These are phyloP conservation scores for Yueomyces sp. DNA, from an alignment of 805 yeast species.

Conservation along the genomic window DNA sequence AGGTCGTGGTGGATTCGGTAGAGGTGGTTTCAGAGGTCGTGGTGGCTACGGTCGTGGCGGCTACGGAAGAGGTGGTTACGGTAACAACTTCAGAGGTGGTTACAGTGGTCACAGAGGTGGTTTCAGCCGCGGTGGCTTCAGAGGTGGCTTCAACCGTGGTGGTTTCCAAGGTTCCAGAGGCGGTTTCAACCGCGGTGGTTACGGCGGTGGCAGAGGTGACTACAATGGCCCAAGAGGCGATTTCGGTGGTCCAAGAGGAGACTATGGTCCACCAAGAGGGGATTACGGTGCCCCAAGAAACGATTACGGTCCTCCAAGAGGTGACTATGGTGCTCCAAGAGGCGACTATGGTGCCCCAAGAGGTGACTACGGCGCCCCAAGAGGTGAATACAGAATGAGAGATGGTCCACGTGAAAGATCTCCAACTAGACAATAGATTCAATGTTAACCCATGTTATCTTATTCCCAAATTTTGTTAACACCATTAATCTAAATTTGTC, in stretches of 20 bases:
- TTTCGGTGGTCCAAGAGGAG: slow-evolving; percentile 25
- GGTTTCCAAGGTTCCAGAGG: slow-evolving; percentile 24
- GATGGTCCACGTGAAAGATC: slow-evolving; percentile 56
- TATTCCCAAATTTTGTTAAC: not conserved
- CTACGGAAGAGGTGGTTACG: slow-evolving; percentile 33
- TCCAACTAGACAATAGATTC: slow-evolving; percentile 50
- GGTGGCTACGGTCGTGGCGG: slow-evolving; percentile 28
- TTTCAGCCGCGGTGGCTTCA: slow-evolving; percentile 26
- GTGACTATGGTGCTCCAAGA: slow-evolving; percentile 21
- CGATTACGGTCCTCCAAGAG: slow-evolving; percentile 16
- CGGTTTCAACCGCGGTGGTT: slow-evolving; percentile 27
- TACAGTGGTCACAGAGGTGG: slow-evolving; percentile 15
- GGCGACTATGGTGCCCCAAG: slow-evolving; percentile 19
- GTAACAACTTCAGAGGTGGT: slow-evolving; percentile 28
- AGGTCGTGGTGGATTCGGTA: slow-evolving; percentile 34
- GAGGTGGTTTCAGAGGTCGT: slow-evolving; percentile 30
- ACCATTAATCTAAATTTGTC: not conserved
- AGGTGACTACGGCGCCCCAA: slow-evolving; percentile 21
- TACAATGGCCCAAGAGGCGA: slow-evolving; percentile 28
- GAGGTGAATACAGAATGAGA: slow-evolving; percentile 36
- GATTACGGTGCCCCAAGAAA: slow-evolving; percentile 23
- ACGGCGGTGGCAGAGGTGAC: slow-evolving; percentile 32
- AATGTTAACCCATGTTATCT: too few relatives aligned
- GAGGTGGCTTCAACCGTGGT: slow-evolving; percentile 25
- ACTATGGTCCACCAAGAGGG: slow-evolving; percentile 23